Conservation (phyloP, 177 flowering plant genomes). For the Vitis hybrid region DNA sequence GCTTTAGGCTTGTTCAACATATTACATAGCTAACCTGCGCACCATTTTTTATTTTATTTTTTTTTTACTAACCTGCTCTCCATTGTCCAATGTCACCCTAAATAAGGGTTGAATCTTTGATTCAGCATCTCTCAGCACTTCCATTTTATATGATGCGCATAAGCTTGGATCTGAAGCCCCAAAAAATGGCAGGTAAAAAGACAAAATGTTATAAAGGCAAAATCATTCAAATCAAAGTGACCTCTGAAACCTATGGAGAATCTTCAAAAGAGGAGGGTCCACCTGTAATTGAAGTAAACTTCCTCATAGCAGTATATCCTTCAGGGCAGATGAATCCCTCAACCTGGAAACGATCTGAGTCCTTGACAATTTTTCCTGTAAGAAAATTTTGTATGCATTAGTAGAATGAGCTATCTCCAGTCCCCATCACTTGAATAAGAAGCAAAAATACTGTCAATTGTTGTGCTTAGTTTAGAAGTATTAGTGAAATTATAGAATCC, state of each 20-base stretch:
- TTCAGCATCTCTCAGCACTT: slow-evolving; percentile 74
- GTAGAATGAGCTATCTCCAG: slow-evolving; percentile 5
- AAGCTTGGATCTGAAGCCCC: slow-evolving; percentile 44
- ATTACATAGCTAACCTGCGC: slow-evolving; percentile 40
- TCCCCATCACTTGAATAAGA: not conserved
- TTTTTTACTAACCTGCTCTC: slow-evolving; percentile 56
- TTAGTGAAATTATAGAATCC: not conserved
- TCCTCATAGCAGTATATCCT: slow-evolving; percentile 76
- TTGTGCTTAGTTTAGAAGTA: not conserved
- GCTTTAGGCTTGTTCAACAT: not conserved
- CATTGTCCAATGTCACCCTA: slow-evolving; percentile 63
- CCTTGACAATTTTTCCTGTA: slow-evolving; percentile 65
- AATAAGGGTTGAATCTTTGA: slow-evolving; percentile 61
- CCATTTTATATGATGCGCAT: slow-evolving; percentile 58
- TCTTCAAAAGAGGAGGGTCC: slow-evolving; percentile 1
- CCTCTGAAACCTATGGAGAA: not conserved
- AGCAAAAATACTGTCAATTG: not conserved
- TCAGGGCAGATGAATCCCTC: slow-evolving; percentile 64
- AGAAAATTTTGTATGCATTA: slow-evolving; percentile 12
- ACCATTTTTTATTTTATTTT: slow-evolving; percentile 24
- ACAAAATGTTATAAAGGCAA: not conserved
- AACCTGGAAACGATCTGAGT: slow-evolving; percentile 58
- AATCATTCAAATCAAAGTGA: not conserved
- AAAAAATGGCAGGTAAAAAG: slow-evolving; percentile 5
- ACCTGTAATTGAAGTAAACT: slow-evolving; percentile 63